Percentiles rank a stretch among this genome's conserved stretches.
Conservation (phyloP, 306 rosid species). For the Quercus aquifolioides region DNA sequence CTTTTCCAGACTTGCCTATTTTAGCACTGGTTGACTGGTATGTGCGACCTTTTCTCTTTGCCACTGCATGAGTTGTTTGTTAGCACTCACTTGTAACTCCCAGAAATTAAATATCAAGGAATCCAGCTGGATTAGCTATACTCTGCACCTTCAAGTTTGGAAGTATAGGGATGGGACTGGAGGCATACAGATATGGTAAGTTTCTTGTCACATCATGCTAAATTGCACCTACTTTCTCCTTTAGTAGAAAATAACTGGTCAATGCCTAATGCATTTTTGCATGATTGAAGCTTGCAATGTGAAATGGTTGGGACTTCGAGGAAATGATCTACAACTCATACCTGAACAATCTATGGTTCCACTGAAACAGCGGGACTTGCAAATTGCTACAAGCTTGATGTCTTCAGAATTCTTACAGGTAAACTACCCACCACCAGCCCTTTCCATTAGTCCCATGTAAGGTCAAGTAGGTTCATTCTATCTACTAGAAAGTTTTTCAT, state of each 20-base stretch:
- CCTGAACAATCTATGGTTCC: slow-evolving; percentile 63
- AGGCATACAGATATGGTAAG: slow-evolving; percentile 83
- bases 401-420: slow-evolving; percentile 76
- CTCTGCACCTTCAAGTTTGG: slow-evolving; percentile 86
- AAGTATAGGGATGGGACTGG: slow-evolving; percentile 88
- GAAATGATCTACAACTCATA: slow-evolving; percentile 56
- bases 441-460: background rate
- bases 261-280: background rate
- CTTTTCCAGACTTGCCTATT: slow-evolving; percentile 78
- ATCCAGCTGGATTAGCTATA: slow-evolving; percentile 94
- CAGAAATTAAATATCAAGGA: slow-evolving; percentile 42
- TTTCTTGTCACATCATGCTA: slow-evolving; percentile 2
- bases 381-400: slow-evolving; percentile 77
- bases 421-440: background rate
- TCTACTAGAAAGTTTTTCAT: background rate
- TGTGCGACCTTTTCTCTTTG: background rate
- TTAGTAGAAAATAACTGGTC: slow-evolving; percentile 2
- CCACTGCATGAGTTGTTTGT: background rate
- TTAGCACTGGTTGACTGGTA: slow-evolving; percentile 91
- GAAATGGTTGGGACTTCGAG: slow-evolving; percentile 81
- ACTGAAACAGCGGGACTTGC: slow-evolving; percentile 66
- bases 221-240: background rate
- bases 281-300: slow-evolving; percentile 71
- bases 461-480: background rate
- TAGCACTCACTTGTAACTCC: background rate